Percentiles rank a stretch among this genome's conserved stretches.
Conservation (phyloP, 2,329 filamentous ascomycete genomes). For the Tolypocladium inflatum region DNA sequence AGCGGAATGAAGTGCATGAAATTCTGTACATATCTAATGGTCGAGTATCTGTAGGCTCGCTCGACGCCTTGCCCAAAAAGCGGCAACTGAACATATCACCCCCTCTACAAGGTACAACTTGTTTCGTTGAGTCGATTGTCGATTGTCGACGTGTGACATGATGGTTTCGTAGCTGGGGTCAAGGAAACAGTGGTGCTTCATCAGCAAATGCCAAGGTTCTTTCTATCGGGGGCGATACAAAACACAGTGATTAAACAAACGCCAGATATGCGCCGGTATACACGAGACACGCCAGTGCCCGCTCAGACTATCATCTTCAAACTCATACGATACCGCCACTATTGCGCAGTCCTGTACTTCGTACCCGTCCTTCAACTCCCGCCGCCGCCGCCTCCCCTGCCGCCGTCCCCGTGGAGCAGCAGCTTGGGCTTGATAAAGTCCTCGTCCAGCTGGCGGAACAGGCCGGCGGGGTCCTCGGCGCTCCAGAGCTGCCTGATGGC, state of each 20-base stretch:
- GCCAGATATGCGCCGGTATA: neutral
- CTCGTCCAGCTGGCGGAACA: slow-evolving; percentile 90
- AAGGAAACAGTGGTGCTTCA: neutral
- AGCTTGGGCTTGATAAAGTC: slow-evolving; percentile 91
- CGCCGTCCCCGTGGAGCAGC: slow-evolving; percentile 59
- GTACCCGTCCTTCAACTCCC: slow-evolving; percentile 3
- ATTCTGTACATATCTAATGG: neutral
- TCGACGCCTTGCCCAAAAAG: neutral
- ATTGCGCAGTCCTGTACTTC: neutral
- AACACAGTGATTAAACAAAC: neutral
- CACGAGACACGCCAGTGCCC: neutral
- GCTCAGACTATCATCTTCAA: neutral
- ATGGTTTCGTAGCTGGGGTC: neutral
- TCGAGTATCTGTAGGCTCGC: neutral
- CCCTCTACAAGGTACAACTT: neutral
- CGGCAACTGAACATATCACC: neutral
- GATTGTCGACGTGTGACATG: neutral
- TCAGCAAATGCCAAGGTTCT: neutral
- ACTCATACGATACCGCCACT: neutral
- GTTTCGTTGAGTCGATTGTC: neutral
- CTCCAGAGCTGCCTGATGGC: slow-evolving; percentile 76
- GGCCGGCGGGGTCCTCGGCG: slow-evolving; percentile 76
- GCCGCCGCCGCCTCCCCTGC: slow-evolving; percentile 15
- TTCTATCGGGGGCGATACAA: neutral
- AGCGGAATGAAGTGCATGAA: neutral